Conservation (phyloP, 2,329 filamentous ascomycete species). For the Graphiopsis chlorocephala region DNA sequence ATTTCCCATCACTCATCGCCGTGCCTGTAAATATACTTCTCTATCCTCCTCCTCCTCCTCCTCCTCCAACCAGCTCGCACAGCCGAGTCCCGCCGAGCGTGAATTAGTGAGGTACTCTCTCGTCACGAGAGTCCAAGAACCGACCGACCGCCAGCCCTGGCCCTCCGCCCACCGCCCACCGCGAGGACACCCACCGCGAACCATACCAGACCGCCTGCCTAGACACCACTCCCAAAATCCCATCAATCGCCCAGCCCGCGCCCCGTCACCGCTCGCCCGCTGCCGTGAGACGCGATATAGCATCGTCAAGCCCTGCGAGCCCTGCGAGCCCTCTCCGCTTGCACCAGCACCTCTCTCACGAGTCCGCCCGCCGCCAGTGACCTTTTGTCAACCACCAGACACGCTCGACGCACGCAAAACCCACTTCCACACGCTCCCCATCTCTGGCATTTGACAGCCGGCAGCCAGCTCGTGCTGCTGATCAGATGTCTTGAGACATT, state of each 20-base stretch:
- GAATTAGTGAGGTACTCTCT: constrained; percentile 10
- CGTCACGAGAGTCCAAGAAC: constrained; percentile 12
- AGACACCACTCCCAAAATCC: neutral
- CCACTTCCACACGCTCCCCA: neutral
- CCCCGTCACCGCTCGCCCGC: neutral
- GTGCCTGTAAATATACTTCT: neutral
- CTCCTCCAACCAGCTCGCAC: constrained; percentile 3
- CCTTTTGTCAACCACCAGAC: neutral
- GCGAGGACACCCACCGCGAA: neutral
- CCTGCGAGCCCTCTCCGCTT: constrained; percentile 8
- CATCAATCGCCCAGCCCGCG: neutral
- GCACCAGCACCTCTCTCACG: constrained; percentile 8
- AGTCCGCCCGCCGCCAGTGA: constrained; percentile 1
- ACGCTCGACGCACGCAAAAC: neutral
- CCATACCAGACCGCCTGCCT: neutral
- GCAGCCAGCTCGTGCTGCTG: constrained; percentile 13
- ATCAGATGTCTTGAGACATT: constrained; percentile 17
- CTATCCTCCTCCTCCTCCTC: neutral
- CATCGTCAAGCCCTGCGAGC: constrained; percentile 11
- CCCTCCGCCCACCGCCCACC: neutral
- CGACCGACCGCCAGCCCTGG: neutral
- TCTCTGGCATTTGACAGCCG: neutral
- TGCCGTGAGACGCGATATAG: neutral
- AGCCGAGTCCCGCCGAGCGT: constrained; percentile 13
- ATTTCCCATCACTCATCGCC: neutral